These are phyloP conservation scores for Ganoderma sp. DNA, from an alignment of 1,284 basidiomycete genomes.

Conservation along the genomic window DNA sequence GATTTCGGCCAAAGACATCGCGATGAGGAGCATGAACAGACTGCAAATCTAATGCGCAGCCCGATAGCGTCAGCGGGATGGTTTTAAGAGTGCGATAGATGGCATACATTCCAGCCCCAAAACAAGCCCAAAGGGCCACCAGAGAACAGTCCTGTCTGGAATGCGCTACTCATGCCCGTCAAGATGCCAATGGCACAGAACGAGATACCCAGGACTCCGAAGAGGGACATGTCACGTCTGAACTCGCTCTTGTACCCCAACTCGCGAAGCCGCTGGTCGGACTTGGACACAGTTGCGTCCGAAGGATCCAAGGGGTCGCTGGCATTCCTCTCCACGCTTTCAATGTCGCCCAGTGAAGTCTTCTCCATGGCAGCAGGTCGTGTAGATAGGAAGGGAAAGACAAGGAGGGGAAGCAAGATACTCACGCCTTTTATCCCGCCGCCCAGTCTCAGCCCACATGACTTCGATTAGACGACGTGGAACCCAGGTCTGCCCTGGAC, in stretches of 20 bases:
- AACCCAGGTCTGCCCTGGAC: neutral
- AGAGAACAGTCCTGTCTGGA: conserved; percentile 64
- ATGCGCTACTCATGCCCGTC: conserved; percentile 61
- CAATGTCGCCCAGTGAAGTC: conserved; percentile 24
- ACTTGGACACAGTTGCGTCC: conserved; percentile 28
- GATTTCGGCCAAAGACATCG: conserved; percentile 62
- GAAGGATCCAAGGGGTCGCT: neutral
- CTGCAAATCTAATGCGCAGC: conserved; percentile 53
- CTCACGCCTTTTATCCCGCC: conserved; percentile 8
- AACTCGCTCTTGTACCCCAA: conserved; percentile 63
- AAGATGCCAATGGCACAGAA: conserved; percentile 67
- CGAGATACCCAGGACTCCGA: conserved; percentile 65
- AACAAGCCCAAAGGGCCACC: conserved; percentile 65
- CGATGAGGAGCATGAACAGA: conserved; percentile 64
- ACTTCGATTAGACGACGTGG: neutral
- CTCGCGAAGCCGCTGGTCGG: conserved; percentile 56
- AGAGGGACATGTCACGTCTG: conserved; percentile 62
- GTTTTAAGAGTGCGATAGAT: neutral
- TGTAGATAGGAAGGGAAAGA: neutral
- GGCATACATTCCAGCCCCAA: conserved; percentile 69
- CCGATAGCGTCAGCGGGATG: neutral
- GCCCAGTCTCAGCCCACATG: conserved; percentile 3
- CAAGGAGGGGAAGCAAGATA: neutral
- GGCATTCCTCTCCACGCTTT: conserved; percentile 11
- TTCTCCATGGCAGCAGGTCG: conserved; percentile 21